phyloP scores from a whole-genome alignment of 139 green algal genomes.

The Chlamydomonas applanata region DNA sequence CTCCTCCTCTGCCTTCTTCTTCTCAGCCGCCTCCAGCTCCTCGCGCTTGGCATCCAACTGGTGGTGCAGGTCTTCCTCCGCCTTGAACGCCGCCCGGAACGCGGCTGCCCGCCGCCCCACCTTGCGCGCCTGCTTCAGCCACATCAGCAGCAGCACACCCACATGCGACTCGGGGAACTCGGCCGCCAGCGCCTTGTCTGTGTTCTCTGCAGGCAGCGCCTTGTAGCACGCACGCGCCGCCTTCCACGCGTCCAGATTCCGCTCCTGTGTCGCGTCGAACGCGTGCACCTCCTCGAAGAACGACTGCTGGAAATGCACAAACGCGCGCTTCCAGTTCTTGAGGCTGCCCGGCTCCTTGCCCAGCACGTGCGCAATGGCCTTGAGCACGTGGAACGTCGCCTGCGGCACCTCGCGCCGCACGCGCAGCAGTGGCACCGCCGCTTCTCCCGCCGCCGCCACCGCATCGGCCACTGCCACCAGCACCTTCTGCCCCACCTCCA shows the following conservation, averaged over 20 bases:
- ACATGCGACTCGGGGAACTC: constrained; percentile 28
- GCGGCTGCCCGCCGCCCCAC: constrained; percentile 11
- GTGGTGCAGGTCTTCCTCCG: constrained; percentile 1
- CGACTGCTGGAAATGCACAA: constrained; percentile 21
- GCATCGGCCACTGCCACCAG: constrained; percentile 25
- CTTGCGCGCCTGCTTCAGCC: constrained; percentile 28
- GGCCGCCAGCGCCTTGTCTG: constrained; percentile 2
- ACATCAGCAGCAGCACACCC: constrained; percentile 30
- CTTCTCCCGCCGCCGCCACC: not conserved
- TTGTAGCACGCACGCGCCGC: constrained; percentile 22
- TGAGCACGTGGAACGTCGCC: constrained; percentile 51
- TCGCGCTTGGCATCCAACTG: constrained; percentile 14
- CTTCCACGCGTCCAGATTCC: not conserved
- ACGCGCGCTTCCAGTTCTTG: constrained; percentile 44
- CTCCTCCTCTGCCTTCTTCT: not conserved
- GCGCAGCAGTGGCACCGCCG: constrained; percentile 20
- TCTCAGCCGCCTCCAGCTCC: constrained; percentile 9
- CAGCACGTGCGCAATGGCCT: constrained; percentile 52
- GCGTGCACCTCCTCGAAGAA: constrained; percentile 43
- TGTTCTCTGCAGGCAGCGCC: constrained; percentile 10
- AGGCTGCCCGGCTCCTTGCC: constrained; percentile 33
- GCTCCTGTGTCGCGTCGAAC: constrained; percentile 43
- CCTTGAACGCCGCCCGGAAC: not conserved
- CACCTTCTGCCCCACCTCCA: constrained; percentile 32
- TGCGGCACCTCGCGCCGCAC: constrained; percentile 33